These are phyloP conservation scores for Phytophthora gonapodyides DNA, from an alignment of 352 stramenopile genomes.

Conservation along the genomic window DNA sequence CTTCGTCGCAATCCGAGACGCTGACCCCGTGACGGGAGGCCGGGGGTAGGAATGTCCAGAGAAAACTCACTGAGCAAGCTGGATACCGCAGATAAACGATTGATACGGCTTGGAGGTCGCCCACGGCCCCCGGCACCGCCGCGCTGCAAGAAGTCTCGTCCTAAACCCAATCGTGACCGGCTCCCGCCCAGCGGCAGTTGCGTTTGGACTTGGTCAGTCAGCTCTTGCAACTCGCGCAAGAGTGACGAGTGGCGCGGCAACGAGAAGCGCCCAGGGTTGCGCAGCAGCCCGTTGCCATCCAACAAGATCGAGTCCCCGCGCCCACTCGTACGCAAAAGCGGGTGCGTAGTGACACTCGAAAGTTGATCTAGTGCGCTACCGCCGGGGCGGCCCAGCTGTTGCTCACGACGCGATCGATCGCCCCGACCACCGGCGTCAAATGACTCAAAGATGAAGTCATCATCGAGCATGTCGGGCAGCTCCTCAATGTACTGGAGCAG, in stretches of 20 bases:
- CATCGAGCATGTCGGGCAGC: conserved; percentile 52
- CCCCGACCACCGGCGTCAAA: conserved; percentile 45
- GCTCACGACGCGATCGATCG: conserved; percentile 47
- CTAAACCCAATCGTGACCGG: conserved; percentile 38
- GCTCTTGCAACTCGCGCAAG: conserved; percentile 72
- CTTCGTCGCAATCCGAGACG: conserved; percentile 50
- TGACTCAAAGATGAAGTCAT: conserved; percentile 63
- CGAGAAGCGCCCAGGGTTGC: conserved; percentile 38
- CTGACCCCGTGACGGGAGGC: conserved; percentile 33
- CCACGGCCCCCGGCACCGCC: conserved; percentile 37
- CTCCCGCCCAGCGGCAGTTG: conserved; percentile 48
- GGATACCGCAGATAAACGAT: conserved; percentile 68
- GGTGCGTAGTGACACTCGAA: conserved; percentile 33
- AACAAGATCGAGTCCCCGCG: conserved; percentile 41
- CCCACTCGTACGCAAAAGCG: conserved; percentile 45
- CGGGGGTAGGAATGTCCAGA: conserved; percentile 66
- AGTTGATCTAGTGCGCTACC: conserved; percentile 19
- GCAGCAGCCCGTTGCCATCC: conserved; percentile 35
- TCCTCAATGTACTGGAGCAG: conserved; percentile 68
- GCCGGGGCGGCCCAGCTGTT: conserved; percentile 25
- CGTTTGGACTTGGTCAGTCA: conserved; percentile 78
- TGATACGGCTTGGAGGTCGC: conserved; percentile 64
- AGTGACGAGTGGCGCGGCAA: conserved; percentile 73
- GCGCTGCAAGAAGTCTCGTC: conserved; percentile 54
- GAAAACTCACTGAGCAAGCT: conserved; percentile 86